Base-by-base conservation (phyloP, 441 rosid genomes). In the Syzygium syzygioides region DNA sequence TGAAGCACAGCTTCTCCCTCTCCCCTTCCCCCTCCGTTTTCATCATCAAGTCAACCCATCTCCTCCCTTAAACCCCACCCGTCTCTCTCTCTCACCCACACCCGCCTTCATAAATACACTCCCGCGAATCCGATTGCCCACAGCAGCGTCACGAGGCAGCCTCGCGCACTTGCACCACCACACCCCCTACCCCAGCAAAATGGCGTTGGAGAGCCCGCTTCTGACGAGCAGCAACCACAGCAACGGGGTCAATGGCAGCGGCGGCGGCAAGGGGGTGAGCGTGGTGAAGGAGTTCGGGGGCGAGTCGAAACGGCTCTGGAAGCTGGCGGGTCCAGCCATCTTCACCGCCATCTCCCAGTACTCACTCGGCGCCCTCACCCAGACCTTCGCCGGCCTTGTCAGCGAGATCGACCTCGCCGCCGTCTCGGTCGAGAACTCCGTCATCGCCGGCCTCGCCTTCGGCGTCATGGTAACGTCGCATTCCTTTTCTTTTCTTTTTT, bases 401-500 rank as follows among this genome's bases (percentile, higher is more conserved):
- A 94, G 97, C 4, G 99, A 97, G 88, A 68, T 96, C 30, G 98
- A 96, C 87, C 97, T 96, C 7, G 98, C 98, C 4, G 99, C 99
- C 7, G 96, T 97, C 52, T 92, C 98, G 3, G 96, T 97, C 20
- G 98, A 96, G 93, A 95, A 96, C 90, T 96, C 98, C 23, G 98
- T 97, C 79, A 86, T 97, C 89, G 96, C 96, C 55, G 98, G 98
- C 88, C 97, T 97, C n/a, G 94, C 98, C 85, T 97, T 89, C 55
- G 98, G 99, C 48, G 91, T 96, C 90, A 96, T 97, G 99, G 99
- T 96, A 56, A 87, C 50, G 87, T 59, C 50, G 28, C 52, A 19
- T 10, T 45, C 48, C 9, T 45, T 45, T 45, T 45, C 48, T 7
- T 45, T 45, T 7, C 48, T 45, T 45, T 45, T 53, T 41, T 55